These are phyloP conservation scores for Ogataea paraovalis DNA, from an alignment of 805 yeast genomes.

Conservation along the genomic window DNA sequence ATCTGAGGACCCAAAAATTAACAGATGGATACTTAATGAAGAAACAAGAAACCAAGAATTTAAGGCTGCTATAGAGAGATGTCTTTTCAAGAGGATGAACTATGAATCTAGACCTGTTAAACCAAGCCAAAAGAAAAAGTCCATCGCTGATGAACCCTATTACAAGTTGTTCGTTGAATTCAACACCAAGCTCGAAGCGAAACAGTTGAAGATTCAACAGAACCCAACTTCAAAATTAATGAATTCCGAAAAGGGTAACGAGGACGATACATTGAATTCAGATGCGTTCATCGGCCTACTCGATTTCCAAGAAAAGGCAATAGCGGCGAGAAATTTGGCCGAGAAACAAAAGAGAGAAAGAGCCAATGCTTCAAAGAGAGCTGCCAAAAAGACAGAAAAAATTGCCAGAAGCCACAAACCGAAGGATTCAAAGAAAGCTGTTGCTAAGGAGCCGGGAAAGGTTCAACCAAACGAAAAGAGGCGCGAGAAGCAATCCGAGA, in stretches of 20 bases:
- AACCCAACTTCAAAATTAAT: background rate
- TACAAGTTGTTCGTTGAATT: slow-evolving; percentile 10
- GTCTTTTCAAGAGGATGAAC: slow-evolving; percentile 33
- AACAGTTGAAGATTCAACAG: background rate
- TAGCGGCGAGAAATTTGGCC: background rate
- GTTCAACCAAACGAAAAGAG: slow-evolving; percentile 1
- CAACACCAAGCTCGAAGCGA: background rate
- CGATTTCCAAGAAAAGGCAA: background rate
- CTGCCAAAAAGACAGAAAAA: background rate
- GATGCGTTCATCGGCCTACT: background rate
- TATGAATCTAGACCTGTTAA: background rate
- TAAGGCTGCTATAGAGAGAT: slow-evolving; percentile 33
- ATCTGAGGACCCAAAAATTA: background rate
- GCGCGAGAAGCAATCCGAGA: slow-evolving; percentile 1
- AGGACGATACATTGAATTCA: background rate
- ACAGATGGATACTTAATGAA: slow-evolving; percentile 3
- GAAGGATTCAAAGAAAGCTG: background rate
- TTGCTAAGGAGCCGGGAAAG: background rate
- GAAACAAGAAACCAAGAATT: slow-evolving; percentile 20
- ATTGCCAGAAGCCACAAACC: background rate
- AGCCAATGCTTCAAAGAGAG: background rate
- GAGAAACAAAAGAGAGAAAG: background rate
- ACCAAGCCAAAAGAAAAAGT: slow-evolving; percentile 7
- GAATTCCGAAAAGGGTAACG: background rate
- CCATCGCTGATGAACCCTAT: slow-evolving; percentile 8